These are phyloP conservation scores for Sporothrix globosa DNA, from an alignment of 2,329 filamentous ascomycete genomes.

Conservation along the genomic window DNA sequence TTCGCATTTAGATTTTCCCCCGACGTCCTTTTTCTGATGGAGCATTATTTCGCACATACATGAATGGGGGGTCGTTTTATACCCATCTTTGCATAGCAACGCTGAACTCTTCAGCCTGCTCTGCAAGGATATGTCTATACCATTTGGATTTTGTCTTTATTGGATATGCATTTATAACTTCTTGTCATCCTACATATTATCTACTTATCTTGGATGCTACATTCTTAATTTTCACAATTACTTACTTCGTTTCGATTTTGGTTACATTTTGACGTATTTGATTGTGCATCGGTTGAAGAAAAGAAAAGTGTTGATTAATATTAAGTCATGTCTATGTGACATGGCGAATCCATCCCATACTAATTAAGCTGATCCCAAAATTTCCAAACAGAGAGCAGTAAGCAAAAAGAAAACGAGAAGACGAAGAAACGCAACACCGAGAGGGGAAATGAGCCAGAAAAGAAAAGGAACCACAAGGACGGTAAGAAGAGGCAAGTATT, in stretches of 20 bases:
- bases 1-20: neutral
- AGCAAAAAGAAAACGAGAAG: neutral
- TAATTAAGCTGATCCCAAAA: neutral
- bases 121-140: neutral
- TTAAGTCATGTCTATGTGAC: neutral
- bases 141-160: neutral
- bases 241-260: neutral
- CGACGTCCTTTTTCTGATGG: neutral
- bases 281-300: neutral
- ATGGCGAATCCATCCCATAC: neutral
- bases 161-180: neutral
- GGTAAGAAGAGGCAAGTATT: neutral
- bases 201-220: neutral
- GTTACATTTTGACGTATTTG: too few species aligned
- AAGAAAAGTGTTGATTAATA: neutral
- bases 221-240: neutral
- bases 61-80: constrained; percentile 28
- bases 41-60: neutral
- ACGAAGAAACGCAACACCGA: neutral
- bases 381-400: too few species aligned
- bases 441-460: too few species aligned
- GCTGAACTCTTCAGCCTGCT: neutral
- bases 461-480: neutral
- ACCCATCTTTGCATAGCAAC: constrained; percentile 18
- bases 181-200: neutral